Evolutionary conservation across 441 rosid genomes (phyloP), one percentile per base, ranked within the genome.

Genomic region (Geranium incanum): DNA sequence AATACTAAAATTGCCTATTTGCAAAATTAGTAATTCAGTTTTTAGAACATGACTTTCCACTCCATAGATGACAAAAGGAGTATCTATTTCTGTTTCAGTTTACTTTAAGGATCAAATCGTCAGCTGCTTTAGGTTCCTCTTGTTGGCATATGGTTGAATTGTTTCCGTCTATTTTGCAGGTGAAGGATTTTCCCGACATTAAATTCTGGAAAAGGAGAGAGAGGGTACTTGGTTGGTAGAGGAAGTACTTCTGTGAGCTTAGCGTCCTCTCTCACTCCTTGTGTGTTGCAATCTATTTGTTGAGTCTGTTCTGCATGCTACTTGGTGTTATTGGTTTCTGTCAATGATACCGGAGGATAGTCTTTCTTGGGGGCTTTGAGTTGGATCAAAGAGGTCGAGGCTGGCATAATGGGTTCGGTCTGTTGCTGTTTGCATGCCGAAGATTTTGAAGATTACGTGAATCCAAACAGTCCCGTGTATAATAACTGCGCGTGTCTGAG

Each of bases 381-480:
- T 65, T 66, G 62, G 73, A 62, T 73, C 52, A 74, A 75, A 69
- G 77, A 71, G 70, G 62, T 72, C 12, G 36, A 67, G 74, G 75
- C 70, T 68, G 65, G 81, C 73, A 72, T 67, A 18, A 92, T 95
- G 99, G 99, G 97, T 65, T 72, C 97, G 71, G 86, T 88, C 73
- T 95, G 99, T 76, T 89, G 96, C 85, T 92, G 99, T 75, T 77
- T 92, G 73, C 94, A 69, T 70, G 77, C 71, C 23, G 92, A 84
- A 68, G 88, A 88, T 74, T 81, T 86, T 52, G 96, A 89, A 83
- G 92, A 82, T 80, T 88, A 89, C 79, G 72, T 81, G 76, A 85
- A 87, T 83, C 87, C 92, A 79, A 86, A 85, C 76, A 83, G 80
- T 85, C 74, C 92, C 75, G 79, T 78, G 5, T 83, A 82, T 76